Base-by-base conservation (phyloP, 805 yeast genomes). In the Debaryomyces prosopidis region DNA sequence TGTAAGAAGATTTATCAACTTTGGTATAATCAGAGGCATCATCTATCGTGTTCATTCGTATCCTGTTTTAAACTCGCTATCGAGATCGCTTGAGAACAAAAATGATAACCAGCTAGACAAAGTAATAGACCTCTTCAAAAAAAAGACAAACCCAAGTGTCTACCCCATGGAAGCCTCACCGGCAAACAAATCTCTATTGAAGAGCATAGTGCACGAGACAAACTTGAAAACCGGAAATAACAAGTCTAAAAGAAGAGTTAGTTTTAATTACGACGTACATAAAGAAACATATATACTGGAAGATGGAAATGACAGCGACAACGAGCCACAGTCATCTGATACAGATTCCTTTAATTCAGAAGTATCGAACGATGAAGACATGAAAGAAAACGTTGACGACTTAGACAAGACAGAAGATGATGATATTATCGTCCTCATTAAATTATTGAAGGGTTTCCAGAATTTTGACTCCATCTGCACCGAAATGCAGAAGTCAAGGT, bases 21-120 rank as follows among this genome's bases (percentile, higher is more conserved):
- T 91, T 71, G 99, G 99, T 1, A 76, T 89, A 2, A 70, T 89
- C 18, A 79, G 89, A 49, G 89, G 96, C 0, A 57, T 94, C 5
- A 85, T 95, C 7, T 90, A 90, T 60, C 68, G 97, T 42, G 87
- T 90, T 1, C 78, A 86, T 44, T 71, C 90, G 16, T 88, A 81
- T 58, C 97, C 98, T 0, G 67, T 88, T 1, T 62, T 80, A 42
- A 69, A 64, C 30, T 62, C 66, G 36, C 57, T 75, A 11, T 64
- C 66, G n/a, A 64, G 66, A 35, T 62, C 71, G 0, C 57, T 69
- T 2, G 79, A 74, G 39, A 60, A 52, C 35, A 57, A 51, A 14
- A 61, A 54, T 20, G 53, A 45, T 4, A 48, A 48, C 26, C 60
- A 56, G 36, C 52, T 58, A 8, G 49, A 51, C 26, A 47, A 44